Evolutionary conservation across 2,329 filamentous ascomycete genomes (phyloP).

Genomic region (Cladobotryum protrusum): DNA sequence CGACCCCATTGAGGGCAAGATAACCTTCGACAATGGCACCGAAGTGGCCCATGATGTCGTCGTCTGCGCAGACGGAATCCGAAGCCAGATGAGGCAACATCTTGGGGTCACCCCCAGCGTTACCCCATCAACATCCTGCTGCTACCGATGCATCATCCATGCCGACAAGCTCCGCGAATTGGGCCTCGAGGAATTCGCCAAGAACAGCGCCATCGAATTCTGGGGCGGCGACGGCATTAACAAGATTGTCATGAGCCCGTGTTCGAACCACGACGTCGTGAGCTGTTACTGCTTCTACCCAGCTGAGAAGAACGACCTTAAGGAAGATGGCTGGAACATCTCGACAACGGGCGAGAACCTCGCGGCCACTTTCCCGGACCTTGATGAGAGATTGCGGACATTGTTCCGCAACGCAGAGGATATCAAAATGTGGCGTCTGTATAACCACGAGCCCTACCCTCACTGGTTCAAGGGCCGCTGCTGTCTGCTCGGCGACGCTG

Average conservation of each 20-base stretch:
- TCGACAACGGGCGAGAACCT: constrained; percentile 47
- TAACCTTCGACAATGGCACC: constrained; percentile 45
- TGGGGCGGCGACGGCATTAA: constrained; percentile 57
- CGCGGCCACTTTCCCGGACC: constrained; percentile 48
- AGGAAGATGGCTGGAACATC: constrained; percentile 49
- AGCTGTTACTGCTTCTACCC: constrained; percentile 65
- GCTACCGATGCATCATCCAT: constrained; percentile 53
- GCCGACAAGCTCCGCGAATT: constrained; percentile 47
- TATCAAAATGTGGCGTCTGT: constrained; percentile 55
- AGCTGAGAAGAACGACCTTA: constrained; percentile 49
- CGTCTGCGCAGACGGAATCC: constrained; percentile 56
- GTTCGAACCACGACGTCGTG: constrained; percentile 51
- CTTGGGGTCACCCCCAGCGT: constrained; percentile 50
- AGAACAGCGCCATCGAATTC: constrained; percentile 54
- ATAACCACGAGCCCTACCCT: constrained; percentile 40
- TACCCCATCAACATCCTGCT: constrained; percentile 48
- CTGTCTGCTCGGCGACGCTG: constrained; percentile 56
- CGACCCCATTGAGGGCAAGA: constrained; percentile 40
- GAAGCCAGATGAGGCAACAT: constrained; percentile 49
- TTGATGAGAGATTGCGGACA: constrained; percentile 47
- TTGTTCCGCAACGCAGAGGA: constrained; percentile 54
- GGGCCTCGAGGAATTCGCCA: constrained; percentile 51
- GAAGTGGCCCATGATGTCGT: constrained; percentile 47
- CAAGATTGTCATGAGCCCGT: constrained; percentile 62
- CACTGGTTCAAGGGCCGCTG: constrained; percentile 42